phyloP scores from a whole-genome alignment of 495 filamentous ascomycete genomes.

The Talaromyces ruber region DNA sequence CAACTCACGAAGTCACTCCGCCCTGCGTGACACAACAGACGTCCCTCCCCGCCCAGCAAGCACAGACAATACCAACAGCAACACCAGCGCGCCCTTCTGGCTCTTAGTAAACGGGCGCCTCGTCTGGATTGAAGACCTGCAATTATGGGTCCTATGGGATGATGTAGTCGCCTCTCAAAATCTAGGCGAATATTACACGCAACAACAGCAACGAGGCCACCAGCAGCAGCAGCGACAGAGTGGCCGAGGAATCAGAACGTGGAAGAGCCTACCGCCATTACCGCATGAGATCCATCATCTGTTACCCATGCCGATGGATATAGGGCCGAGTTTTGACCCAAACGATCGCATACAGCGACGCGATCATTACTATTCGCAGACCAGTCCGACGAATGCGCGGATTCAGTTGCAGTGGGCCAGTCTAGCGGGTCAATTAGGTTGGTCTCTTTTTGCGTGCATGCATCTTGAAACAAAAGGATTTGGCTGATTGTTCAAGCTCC shows the following conservation, averaged over 20 bases:
- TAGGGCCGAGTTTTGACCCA: not conserved
- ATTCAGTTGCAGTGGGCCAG: conserved; percentile 2
- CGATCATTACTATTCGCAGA: not conserved
- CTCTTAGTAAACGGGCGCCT: conserved; percentile 7
- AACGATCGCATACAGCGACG: not conserved
- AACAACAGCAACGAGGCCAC: not conserved
- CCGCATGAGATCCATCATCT: conserved; percentile 3
- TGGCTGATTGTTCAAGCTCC: not conserved
- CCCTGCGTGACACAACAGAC: not conserved
- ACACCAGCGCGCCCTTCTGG: not conserved
- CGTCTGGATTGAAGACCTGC: conserved; percentile 12
- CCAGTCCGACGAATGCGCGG: not conserved
- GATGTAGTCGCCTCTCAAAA: not conserved
- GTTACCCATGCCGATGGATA: not conserved
- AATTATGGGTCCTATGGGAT: conserved; percentile 10
- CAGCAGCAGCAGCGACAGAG: not conserved
- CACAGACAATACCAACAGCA: not conserved
- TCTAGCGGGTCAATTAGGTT: conserved; percentile 2
- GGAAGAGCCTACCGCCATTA: conserved; percentile 1
- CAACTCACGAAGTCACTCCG: not conserved
- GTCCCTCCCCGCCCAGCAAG: conserved; percentile 4
- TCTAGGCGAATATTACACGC: not conserved
- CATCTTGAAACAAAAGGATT: not conserved
- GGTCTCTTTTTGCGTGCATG: not conserved
- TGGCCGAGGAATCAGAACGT: not conserved